phyloP scores from a whole-genome alignment of 1,284 basidiomycete genomes.

The Fomitopsis palustris region DNA sequence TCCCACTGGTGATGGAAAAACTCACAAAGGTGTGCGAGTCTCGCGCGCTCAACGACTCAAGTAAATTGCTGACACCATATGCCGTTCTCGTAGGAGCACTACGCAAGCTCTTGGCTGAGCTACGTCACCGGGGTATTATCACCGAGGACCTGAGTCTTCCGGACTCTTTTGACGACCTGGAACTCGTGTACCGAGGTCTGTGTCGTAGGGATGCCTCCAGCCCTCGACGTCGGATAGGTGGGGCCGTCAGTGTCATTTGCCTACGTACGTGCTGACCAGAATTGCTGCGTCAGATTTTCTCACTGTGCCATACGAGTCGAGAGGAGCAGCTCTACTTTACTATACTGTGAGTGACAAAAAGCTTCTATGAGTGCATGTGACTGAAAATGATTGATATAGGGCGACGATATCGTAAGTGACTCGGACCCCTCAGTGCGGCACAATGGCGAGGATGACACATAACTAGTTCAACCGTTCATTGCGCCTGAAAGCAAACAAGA shows the following conservation, averaged over 20 bases:
- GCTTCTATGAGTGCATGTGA: neutral
- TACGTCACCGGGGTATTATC: conserved; percentile 60
- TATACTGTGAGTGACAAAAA: conserved; percentile 59
- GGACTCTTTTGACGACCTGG: conserved; percentile 61
- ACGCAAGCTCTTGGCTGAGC: conserved; percentile 47
- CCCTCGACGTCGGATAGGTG: conserved; percentile 72
- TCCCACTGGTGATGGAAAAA: conserved; percentile 64
- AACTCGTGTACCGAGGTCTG: conserved; percentile 79
- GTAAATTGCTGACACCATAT: conserved; percentile 1
- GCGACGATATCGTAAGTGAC: conserved; percentile 74
- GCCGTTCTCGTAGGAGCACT: conserved; percentile 46
- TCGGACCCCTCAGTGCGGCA: neutral
- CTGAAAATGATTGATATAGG: conserved; percentile 37
- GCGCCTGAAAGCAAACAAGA: conserved; percentile 76
- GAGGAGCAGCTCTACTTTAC: conserved; percentile 85
- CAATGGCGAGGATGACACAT: neutral
- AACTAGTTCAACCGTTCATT: conserved; percentile 86
- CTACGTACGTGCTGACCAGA: neutral
- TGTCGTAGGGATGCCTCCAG: conserved; percentile 41
- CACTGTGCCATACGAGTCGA: conserved; percentile 70
- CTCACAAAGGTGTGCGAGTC: conserved; percentile 59
- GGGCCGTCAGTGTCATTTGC: conserved; percentile 5
- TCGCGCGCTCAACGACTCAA: conserved; percentile 2
- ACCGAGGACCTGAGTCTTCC: conserved; percentile 78
- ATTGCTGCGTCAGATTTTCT: conserved; percentile 53